Evolutionary conservation across 2,329 filamentous ascomycete species (phyloP).

Genomic region (Penicillium sp.): DNA sequence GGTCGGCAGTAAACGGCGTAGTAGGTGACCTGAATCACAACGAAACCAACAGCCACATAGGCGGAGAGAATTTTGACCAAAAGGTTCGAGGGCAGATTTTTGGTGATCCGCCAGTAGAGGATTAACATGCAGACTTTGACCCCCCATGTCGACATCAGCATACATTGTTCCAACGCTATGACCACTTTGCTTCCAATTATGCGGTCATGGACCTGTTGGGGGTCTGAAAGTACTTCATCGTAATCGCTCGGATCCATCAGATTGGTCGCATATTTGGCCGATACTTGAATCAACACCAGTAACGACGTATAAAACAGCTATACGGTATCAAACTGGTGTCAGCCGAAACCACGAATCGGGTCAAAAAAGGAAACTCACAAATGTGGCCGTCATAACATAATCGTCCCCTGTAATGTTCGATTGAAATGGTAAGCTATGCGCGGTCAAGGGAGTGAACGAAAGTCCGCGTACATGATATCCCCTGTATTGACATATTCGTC

Average conservation of each 20-base stretch:
- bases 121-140: slow-evolving; percentile 57
- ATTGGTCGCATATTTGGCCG: slow-evolving; percentile 42
- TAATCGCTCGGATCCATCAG: slow-evolving; percentile 42
- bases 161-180: slow-evolving; percentile 55
- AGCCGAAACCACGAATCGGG: neutral
- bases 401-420: slow-evolving; percentile 36
- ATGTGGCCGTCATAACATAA: slow-evolving; percentile 42
- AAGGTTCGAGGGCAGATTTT: slow-evolving; percentile 38
- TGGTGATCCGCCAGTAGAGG: slow-evolving; percentile 54
- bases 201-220: slow-evolving; percentile 46
- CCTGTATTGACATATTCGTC: slow-evolving; percentile 33
- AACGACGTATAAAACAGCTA: slow-evolving; percentile 42
- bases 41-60: slow-evolving; percentile 50
- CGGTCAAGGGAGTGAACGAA: neutral
- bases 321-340: neutral
- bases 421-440: neutral
- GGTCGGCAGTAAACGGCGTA: slow-evolving; percentile 56
- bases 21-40: slow-evolving; percentile 56
- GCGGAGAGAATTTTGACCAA: slow-evolving; percentile 46
- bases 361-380: slow-evolving; percentile 32
- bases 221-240: slow-evolving; percentile 33
- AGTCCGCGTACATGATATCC: slow-evolving; percentile 29
- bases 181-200: slow-evolving; percentile 55
- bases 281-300: slow-evolving; percentile 43
- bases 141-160: slow-evolving; percentile 55